A percentile compares a stretch with the other conserved stretches of the same genome.
These are phyloP conservation scores for Penicillium chermesinum DNA, from an alignment of 495 filamentous ascomycete species.

Conservation along the genomic window DNA sequence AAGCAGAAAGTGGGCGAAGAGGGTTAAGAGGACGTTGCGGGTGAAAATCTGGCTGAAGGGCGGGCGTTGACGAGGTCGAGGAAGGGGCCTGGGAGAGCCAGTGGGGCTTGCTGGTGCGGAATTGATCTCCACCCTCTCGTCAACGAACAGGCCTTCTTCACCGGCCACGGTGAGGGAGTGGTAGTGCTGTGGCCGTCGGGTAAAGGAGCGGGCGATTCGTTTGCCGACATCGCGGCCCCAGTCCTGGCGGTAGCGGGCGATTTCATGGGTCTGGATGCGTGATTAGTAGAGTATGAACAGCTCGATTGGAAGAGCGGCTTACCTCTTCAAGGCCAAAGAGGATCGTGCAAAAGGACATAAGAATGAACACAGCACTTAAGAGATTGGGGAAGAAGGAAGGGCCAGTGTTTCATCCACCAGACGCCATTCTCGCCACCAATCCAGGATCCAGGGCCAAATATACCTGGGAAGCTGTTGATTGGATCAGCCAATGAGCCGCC, in stretches of 20 bases:
- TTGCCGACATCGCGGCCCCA: conserved; percentile 46
- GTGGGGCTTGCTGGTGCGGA: conserved; percentile 26
- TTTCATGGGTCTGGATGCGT: conserved; percentile 44
- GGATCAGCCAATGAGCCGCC: conserved; percentile 74
- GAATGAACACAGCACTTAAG: conserved; percentile 51
- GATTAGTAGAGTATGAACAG: conserved; percentile 6
- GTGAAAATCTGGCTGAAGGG: conserved; percentile 59
- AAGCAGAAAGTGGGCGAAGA: conserved; percentile 61
- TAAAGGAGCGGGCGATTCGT: conserved; percentile 31
- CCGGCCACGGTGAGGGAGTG: conserved; percentile 22
- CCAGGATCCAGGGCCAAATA: conserved; percentile 59
- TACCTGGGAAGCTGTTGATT: conserved; percentile 51
- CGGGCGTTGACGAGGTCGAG: conserved; percentile 28
- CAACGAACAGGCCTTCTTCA: conserved; percentile 29
- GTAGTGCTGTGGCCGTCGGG: conserved; percentile 24
- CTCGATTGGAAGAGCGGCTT: conserved; percentile 3
- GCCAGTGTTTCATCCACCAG: conserved; percentile 56
- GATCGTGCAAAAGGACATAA: conserved; percentile 41
- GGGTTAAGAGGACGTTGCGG: conserved; percentile 53
- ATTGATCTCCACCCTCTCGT: conserved; percentile 25
- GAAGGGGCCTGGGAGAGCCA: conserved; percentile 14
- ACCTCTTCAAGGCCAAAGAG: conserved; percentile 59
- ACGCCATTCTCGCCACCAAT: conserved; percentile 49
- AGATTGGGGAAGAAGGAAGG: conserved; percentile 61
- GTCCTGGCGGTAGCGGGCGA: conserved; percentile 40